Evolutionary conservation across 2,329 filamentous ascomycete genomes (phyloP).

Genomic region (Fusarium sterilihyphosum): DNA sequence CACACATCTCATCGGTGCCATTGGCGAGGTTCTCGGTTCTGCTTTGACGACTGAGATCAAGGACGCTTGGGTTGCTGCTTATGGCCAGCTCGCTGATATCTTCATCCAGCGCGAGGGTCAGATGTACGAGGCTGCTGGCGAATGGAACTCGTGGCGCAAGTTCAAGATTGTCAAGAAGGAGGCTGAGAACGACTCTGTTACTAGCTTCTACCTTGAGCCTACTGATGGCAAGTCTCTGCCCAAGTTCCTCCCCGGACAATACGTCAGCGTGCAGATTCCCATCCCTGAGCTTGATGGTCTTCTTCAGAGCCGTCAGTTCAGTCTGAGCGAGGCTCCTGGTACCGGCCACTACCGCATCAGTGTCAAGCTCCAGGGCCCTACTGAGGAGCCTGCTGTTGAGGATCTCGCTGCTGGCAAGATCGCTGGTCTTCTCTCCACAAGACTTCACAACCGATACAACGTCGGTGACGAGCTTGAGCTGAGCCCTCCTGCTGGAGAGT

Average conservation of each 20-base stretch:
- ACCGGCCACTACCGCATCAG: constrained; percentile 75
- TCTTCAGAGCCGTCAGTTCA: constrained; percentile 79
- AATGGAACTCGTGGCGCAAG: constrained; percentile 60
- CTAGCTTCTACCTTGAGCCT: constrained; percentile 76
- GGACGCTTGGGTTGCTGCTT: constrained; percentile 78
- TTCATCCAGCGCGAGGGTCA: constrained; percentile 73
- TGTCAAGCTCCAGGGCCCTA: constrained; percentile 72
- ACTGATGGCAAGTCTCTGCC: constrained; percentile 66
- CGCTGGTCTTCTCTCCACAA: constrained; percentile 63
- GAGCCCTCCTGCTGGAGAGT: constrained; percentile 67
- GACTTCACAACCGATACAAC: constrained; percentile 58
- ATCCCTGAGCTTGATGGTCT: constrained; percentile 69
- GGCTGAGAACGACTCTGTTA: constrained; percentile 68
- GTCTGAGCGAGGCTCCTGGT: constrained; percentile 69
- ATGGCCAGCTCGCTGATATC: constrained; percentile 74
- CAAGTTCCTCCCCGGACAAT: constrained; percentile 75
- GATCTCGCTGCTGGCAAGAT: constrained; percentile 49
- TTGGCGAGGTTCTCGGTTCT: constrained; percentile 73
- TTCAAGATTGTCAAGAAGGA: constrained; percentile 70
- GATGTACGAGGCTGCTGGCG: constrained; percentile 63
- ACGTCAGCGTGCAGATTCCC: constrained; percentile 71
- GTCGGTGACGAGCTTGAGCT: constrained; percentile 65
- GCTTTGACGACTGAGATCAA: constrained; percentile 73
- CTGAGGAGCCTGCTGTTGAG: constrained; percentile 41
- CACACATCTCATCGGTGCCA: constrained; percentile 72